Evolutionary conservation across 2,329 filamentous ascomycete species (phyloP).

Genomic region (Aspergillus caelatus): DNA sequence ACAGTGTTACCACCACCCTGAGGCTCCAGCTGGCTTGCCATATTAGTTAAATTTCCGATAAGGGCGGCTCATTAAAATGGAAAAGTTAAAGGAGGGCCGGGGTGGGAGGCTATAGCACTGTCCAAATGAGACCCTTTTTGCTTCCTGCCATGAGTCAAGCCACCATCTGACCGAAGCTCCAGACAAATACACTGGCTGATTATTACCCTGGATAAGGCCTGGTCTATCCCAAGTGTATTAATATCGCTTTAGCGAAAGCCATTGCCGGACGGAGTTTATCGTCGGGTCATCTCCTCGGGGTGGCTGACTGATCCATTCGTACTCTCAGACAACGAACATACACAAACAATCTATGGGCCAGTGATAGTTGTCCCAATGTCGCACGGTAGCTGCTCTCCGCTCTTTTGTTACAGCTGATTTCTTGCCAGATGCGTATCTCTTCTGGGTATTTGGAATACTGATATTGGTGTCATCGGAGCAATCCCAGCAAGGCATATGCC

Average conservation of each 20-base stretch:
- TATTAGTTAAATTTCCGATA: not conserved
- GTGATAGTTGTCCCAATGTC: not conserved
- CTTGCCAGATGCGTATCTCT: not conserved
- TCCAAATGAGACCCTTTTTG: not conserved
- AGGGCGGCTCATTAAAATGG: no score
- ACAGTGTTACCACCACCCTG: conserved; percentile 5
- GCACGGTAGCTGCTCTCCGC: not conserved
- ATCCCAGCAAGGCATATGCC: not conserved
- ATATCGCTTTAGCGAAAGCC: conserved; percentile 4
- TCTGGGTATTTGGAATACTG: not conserved
- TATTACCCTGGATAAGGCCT: no score
- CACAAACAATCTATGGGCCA: not conserved
- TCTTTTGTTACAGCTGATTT: not conserved
- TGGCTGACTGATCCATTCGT: not conserved
- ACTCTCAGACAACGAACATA: not conserved
- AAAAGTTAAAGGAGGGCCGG: not conserved
- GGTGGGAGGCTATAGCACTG: not conserved
- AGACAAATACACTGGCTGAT: no score
- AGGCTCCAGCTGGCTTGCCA: conserved; percentile 4
- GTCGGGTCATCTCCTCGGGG: conserved; percentile 21
- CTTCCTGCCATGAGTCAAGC: not conserved
- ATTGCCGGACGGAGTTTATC: conserved; percentile 18
- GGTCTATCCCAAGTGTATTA: not conserved
- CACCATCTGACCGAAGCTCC: no score
- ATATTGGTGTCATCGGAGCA: not conserved